A percentile compares a stretch with the other conserved stretches of the same genome.
Evolutionary conservation across 164 flowering plant genomes (phyloP).

Genomic region (Vitis vinifera): DNA sequence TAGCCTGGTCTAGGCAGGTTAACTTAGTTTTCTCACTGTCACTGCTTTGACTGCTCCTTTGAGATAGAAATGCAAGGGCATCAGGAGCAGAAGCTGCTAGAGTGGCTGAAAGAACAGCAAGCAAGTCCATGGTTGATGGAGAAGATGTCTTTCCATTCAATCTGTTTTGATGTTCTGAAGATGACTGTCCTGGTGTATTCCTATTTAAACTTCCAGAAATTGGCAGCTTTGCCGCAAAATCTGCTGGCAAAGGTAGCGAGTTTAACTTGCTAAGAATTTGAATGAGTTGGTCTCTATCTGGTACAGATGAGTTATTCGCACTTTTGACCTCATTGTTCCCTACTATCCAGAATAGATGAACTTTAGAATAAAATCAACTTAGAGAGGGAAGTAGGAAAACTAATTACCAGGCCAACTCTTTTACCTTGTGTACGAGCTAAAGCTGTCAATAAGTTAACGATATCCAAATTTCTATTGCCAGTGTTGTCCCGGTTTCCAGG

Average conservation of each 20-base stretch:
- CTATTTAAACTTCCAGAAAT: conserved; percentile 28
- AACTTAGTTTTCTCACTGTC: conserved; percentile 48
- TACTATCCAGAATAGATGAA: conserved; percentile 13
- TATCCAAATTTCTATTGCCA: conserved; percentile 48
- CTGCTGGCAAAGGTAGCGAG: conserved; percentile 51
- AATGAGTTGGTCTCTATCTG: conserved; percentile 61
- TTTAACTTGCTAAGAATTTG: conserved; percentile 77
- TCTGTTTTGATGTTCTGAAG: conserved; percentile 32
- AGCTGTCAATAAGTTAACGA: conserved; percentile 57
- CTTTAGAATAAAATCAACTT: background rate
- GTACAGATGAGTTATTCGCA: conserved; percentile 25
- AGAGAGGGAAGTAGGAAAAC: background rate
- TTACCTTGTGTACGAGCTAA: conserved; percentile 77
- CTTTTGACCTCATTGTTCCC: conserved; percentile 46
- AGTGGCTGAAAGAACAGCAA: conserved; percentile 64
- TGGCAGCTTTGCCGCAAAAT: conserved; percentile 43
- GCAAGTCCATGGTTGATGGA: conserved; percentile 63
- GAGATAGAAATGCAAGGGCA: conserved; percentile 39
- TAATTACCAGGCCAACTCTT: background rate
- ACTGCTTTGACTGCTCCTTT: conserved; percentile 42
- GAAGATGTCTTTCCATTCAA: conserved; percentile 37
- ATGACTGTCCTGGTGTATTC: conserved; percentile 30
- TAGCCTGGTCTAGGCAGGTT: conserved; percentile 30
- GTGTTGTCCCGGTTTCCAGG: conserved; percentile 40
- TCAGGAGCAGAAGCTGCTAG: conserved; percentile 45